A percentile compares a stretch with the other conserved stretches of the same genome.
These are phyloP conservation scores for Hypoxylon fragiforme DNA, from an alignment of 495 filamentous ascomycete species.

Conservation along the genomic window DNA sequence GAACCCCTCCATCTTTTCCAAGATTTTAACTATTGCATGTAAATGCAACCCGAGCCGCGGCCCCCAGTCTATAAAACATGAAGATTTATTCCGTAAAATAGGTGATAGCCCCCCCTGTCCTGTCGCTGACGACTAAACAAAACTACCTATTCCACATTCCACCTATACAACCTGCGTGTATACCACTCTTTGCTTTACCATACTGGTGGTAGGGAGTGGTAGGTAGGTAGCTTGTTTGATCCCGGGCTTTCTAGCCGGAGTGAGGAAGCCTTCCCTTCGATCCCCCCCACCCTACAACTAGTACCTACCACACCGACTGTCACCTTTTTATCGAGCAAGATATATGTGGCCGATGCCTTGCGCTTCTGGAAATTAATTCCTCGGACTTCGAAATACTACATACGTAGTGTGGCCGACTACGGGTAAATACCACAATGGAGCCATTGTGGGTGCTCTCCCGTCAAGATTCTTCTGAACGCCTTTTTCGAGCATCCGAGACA, in stretches of 20 bases:
- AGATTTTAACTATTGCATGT: not conserved
- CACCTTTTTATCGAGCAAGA: slow-evolving; percentile 20
- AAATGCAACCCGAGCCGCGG: slow-evolving; percentile 3
- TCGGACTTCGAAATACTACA: too few relatives aligned
- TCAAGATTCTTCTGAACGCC: slow-evolving; percentile 22
- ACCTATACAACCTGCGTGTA: slow-evolving; percentile 1
- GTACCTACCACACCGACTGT: slow-evolving; percentile 11
- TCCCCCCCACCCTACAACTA: slow-evolving; percentile 16
- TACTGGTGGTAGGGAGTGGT: too few relatives aligned
- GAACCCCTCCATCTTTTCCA: too few relatives aligned
- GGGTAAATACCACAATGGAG: slow-evolving; percentile 32
- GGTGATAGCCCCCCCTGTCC: slow-evolving; percentile 24
- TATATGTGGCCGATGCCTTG: slow-evolving; percentile 31
- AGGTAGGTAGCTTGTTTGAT: too few relatives aligned
- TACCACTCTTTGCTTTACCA: too few relatives aligned
- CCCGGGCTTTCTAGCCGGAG: slow-evolving; percentile 11
- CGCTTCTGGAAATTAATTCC: slow-evolving; percentile 12
- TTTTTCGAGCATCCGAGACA: slow-evolving; percentile 29
- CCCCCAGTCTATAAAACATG: slow-evolving; percentile 21
- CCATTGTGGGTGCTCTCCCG: slow-evolving; percentile 29
- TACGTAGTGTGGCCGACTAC: slow-evolving; percentile 23
- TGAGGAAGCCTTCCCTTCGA: slow-evolving; percentile 16
- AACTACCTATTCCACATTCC: slow-evolving; percentile 12
- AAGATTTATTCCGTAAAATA: slow-evolving; percentile 24
- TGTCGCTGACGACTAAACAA: slow-evolving; percentile 29